These are phyloP conservation scores for Umbelopsis isabellina DNA, from an alignment of 192 early-diverging fungal genomes.

Conservation along the genomic window DNA sequence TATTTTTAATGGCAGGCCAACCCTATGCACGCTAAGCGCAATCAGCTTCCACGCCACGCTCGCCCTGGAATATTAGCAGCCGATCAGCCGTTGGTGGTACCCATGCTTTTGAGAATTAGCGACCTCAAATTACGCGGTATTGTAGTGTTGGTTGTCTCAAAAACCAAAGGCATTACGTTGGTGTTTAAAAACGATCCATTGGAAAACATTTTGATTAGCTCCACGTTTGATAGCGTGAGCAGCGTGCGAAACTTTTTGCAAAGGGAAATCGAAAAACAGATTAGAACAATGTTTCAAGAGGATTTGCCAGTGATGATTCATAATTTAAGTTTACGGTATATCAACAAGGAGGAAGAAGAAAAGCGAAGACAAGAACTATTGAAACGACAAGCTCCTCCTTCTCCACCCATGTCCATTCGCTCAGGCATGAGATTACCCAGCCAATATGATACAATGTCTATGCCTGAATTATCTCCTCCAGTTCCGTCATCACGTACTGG, in stretches of 20 bases:
- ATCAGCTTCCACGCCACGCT: constrained; percentile 65
- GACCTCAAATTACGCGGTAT: constrained; percentile 90
- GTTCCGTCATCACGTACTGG: constrained; percentile 1
- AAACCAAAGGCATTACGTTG: constrained; percentile 91
- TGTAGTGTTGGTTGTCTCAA: constrained; percentile 91
- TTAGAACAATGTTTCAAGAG: constrained; percentile 91
- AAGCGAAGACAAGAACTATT: constrained; percentile 26
- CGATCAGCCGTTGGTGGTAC: constrained; percentile 91
- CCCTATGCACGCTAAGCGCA: constrained; percentile 64
- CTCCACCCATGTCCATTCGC: neutral
- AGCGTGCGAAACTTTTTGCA: constrained; percentile 88
- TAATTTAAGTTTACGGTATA: constrained; percentile 76
- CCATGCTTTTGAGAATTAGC: constrained; percentile 92
- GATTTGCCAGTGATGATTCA: constrained; percentile 94
- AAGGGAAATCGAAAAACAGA: constrained; percentile 85
- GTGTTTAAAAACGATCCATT: constrained; percentile 98
- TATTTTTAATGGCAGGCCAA: constrained; percentile 63
- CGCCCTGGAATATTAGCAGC: constrained; percentile 81
- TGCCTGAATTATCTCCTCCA: constrained; percentile 29
- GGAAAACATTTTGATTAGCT: constrained; percentile 90
- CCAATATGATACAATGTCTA: constrained; percentile 32
- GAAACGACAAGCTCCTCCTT: constrained; percentile 1
- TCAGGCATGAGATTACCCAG: neutral
- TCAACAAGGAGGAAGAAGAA: constrained; percentile 58
- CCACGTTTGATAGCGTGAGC: constrained; percentile 95